These are phyloP conservation scores for Raffaelea arxii DNA, from an alignment of 2,329 filamentous ascomycete genomes.

Conservation along the genomic window DNA sequence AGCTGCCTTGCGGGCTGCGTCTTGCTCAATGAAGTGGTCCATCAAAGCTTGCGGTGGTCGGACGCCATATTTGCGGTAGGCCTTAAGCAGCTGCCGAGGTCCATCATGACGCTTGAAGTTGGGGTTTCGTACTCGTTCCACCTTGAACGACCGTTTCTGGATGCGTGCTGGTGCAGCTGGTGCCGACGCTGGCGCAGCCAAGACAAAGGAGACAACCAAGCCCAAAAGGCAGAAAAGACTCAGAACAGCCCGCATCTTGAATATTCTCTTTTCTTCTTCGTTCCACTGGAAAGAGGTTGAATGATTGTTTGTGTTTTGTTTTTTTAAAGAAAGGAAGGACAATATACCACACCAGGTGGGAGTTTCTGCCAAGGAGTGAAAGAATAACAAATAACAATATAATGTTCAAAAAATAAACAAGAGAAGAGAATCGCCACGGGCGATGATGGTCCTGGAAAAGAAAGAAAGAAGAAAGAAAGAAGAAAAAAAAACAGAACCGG, in stretches of 20 bases:
- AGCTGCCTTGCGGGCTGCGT: constrained; percentile 6
- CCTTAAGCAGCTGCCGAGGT: constrained; percentile 51
- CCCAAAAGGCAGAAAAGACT: constrained; percentile 29
- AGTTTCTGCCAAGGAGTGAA: constrained; percentile 1
- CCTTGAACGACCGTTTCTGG: constrained; percentile 50
- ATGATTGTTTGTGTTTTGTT: neutral
- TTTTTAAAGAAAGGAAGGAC: neutral
- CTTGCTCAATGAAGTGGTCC: constrained; percentile 22
- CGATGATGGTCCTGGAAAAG: neutral
- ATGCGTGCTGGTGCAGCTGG: constrained; percentile 30
- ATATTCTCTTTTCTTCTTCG: neutral
- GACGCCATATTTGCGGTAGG: constrained; percentile 59
- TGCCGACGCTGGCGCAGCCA: constrained; percentile 37
- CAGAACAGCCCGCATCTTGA: constrained; percentile 17
- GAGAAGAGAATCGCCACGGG: constrained; percentile 5
- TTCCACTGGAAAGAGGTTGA: neutral
- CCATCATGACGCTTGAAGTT: constrained; percentile 47
- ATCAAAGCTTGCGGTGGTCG: constrained; percentile 32
- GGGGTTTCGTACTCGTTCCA: constrained; percentile 47
- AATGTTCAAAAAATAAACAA: neutral
- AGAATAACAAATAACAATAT: neutral
- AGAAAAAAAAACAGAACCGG: neutral
- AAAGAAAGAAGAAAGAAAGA: neutral
- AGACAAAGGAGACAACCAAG: constrained; percentile 34
- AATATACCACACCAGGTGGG: constrained; percentile 18